Evolutionary conservation across 371 early-diverging fungal species (phyloP).

Genomic region (Paraphysoderma sedebokerense): DNA sequence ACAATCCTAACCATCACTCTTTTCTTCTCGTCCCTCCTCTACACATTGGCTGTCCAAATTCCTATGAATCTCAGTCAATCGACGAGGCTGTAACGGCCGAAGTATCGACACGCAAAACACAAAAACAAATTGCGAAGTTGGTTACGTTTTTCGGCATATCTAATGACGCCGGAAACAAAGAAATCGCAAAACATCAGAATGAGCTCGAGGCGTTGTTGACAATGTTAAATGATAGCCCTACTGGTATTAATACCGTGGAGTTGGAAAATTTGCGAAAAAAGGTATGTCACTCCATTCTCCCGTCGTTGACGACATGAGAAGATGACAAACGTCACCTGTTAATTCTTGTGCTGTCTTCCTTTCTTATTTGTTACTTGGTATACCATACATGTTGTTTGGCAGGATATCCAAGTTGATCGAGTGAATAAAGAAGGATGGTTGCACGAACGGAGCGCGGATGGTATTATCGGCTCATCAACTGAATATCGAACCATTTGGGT

Average conservation of each 20-base stretch:
- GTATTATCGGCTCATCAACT: not conserved
- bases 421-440: conserved; percentile 26
- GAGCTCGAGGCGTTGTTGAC: not conserved
- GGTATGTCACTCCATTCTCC: too few relatives aligned
- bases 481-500: conserved; percentile 6
- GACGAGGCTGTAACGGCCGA: not conserved
- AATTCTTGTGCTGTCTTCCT: too few relatives aligned
- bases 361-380: too few relatives aligned
- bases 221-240: not conserved
- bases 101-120: not conserved
- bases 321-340: too few relatives aligned
- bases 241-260: too few relatives aligned
- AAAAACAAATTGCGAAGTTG: not conserved
- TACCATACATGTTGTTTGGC: too few relatives aligned
- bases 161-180: not conserved
- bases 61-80: not conserved
- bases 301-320: too few relatives aligned
- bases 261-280: too few relatives aligned
- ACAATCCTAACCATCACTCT: too few relatives aligned
- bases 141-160: not conserved
- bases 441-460: not conserved
- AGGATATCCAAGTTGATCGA: too few relatives aligned
- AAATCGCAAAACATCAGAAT: not conserved
- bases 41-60: too few relatives aligned
- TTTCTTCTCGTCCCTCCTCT: too few relatives aligned